Evolutionary conservation across 805 yeast species (phyloP).

Genomic region (Lipomyces kockii): DNA sequence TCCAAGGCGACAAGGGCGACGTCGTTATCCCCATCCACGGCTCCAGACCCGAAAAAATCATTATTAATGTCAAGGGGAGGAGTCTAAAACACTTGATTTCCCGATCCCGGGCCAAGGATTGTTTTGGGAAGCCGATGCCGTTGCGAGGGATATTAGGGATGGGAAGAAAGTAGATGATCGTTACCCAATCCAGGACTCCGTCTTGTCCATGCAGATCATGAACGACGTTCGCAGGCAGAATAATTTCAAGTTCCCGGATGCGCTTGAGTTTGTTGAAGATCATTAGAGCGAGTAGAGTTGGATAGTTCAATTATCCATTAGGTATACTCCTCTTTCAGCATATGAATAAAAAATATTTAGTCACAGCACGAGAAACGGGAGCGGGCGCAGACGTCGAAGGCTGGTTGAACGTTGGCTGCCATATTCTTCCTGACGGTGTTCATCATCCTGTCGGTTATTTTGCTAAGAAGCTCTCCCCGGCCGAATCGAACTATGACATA

Average conservation of each 20-base stretch:
- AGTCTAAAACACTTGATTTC: neutral
- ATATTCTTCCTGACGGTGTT: too few relatives aligned
- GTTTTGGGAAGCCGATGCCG: conserved; percentile 61
- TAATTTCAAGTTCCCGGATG: conserved; percentile 51
- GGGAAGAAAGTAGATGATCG: conserved; percentile 49
- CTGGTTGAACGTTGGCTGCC: too few relatives aligned
- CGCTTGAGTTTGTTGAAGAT: neutral
- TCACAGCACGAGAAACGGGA: too few relatives aligned
- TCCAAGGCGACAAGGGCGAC: conserved; percentile 29
- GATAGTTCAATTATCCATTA: too few relatives aligned
- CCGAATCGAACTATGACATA: too few relatives aligned
- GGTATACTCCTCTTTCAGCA: too few relatives aligned
- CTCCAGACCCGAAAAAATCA: conserved; percentile 27
- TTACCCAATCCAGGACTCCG: conserved; percentile 54
- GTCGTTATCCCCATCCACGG: conserved; percentile 20
- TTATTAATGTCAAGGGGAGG: neutral
- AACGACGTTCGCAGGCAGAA: conserved; percentile 53
- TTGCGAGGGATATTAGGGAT: conserved; percentile 51
- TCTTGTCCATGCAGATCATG: conserved; percentile 54
- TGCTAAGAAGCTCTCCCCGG: too few relatives aligned
- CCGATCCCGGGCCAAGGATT: conserved; percentile 50
- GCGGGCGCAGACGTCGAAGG: too few relatives aligned
- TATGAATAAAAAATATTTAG: too few relatives aligned
- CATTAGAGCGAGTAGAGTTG: too few relatives aligned
- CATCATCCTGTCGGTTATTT: too few relatives aligned